Conservation (phyloP, 2,329 filamentous ascomycete genomes). For the Trichoderma atrobrunneum region DNA sequence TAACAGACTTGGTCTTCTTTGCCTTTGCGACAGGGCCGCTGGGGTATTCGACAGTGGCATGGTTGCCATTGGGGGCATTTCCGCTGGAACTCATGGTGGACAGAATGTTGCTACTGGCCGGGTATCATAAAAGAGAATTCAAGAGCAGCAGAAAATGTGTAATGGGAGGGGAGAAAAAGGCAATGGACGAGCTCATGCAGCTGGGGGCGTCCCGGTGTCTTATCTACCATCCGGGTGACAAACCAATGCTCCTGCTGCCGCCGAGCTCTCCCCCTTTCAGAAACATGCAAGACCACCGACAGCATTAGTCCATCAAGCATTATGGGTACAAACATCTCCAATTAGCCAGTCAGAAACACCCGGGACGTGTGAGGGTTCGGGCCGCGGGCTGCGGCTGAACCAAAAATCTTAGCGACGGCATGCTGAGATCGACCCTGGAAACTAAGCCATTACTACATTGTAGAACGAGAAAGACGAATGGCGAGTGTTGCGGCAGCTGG, state of each 20-base stretch:
- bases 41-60: conserved; percentile 21
- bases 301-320: not conserved
- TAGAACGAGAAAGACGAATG: conserved; percentile 10
- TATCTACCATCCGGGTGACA: not conserved
- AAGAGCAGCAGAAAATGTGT: not conserved
- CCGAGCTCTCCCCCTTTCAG: not conserved
- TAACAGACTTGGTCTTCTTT: conserved; percentile 18
- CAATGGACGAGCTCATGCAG: not conserved
- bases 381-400: conserved; percentile 10
- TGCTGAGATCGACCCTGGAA: conserved; percentile 16
- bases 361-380: conserved; percentile 12
- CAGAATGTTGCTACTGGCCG: conserved; percentile 10
- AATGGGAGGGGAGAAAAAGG: not conserved
- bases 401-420: conserved; percentile 2
- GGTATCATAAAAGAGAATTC: conserved; percentile 1
- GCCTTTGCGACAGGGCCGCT: conserved; percentile 13
- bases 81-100: conserved; percentile 26
- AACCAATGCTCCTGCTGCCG: not conserved
- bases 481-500: not conserved
- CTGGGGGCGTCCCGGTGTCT: conserved; percentile 8
- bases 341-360: conserved; percentile 2
- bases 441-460: not conserved
- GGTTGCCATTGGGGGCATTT: conserved; percentile 24
- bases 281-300: not conserved
- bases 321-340: not conserved